Evolutionary conservation across 257 asterid genomes (phyloP).

Genomic region (Gentiana dahurica): DNA sequence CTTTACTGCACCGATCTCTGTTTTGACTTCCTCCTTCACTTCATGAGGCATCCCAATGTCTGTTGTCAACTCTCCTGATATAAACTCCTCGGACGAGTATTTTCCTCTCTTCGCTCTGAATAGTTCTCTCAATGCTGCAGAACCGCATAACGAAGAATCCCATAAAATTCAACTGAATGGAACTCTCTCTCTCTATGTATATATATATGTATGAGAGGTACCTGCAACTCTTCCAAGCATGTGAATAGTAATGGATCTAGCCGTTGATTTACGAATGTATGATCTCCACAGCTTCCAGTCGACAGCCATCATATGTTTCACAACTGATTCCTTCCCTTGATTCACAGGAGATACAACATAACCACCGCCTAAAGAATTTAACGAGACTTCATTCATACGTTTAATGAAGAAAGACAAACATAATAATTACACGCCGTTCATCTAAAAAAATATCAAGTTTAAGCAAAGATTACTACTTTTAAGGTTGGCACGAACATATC

Average conservation of each 20-base stretch:
- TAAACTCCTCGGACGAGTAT: conserved; percentile 27
- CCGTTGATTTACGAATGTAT: conserved; percentile 47
- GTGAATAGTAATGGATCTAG: conserved; percentile 67
- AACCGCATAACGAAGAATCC: background rate
- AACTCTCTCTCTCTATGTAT: background rate
- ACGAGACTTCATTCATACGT: background rate
- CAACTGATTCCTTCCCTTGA: conserved; percentile 67
- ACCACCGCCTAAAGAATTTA: conserved; percentile 67
- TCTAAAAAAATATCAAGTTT: conserved; percentile 10
- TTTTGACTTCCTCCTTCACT: conserved; percentile 37
- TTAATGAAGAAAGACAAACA: too few relatives aligned
- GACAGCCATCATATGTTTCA: conserved; percentile 94
- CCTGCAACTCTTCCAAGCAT: conserved; percentile 85
- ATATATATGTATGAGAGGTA: conserved; percentile 6
- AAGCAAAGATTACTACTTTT: conserved; percentile 92
- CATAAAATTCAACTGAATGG: background rate
- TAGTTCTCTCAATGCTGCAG: conserved; percentile 72
- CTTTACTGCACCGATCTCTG: conserved; percentile 23
- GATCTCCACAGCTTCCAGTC: conserved; percentile 95
- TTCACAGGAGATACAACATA: conserved; percentile 81
- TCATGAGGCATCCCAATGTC: conserved; percentile 27
- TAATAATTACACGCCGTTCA: too few relatives aligned
- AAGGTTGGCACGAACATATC: conserved; percentile 75
- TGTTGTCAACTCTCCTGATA: conserved; percentile 28
- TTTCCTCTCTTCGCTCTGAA: conserved; percentile 50